Percentiles rank a stretch among this genome's conserved stretches.
phyloP scores from a whole-genome alignment of 495 filamentous ascomycete species.

The Daldinia concentrica region DNA sequence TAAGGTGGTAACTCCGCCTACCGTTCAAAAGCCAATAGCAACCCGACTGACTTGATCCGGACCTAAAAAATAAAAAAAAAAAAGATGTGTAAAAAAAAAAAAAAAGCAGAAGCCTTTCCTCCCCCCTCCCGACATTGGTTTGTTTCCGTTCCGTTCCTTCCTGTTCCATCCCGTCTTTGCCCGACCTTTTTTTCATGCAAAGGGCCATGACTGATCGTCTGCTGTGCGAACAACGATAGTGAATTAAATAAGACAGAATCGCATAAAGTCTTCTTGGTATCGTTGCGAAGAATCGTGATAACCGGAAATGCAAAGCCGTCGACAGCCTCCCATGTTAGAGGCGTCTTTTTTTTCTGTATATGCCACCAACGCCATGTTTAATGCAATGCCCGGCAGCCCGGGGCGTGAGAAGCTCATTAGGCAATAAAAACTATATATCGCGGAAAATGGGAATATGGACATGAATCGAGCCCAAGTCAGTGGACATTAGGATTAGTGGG shows the following conservation, averaged over 20 bases:
- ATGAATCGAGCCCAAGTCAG: slow-evolving; percentile 37
- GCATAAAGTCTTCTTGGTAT: slow-evolving; percentile 49
- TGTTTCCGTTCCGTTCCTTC: slow-evolving; percentile 37
- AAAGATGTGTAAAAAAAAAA: slow-evolving; percentile 13
- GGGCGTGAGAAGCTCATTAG: slow-evolving; percentile 41
- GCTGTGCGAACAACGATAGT: slow-evolving; percentile 42
- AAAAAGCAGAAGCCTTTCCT: slow-evolving; percentile 32
- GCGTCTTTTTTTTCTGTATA: slow-evolving; percentile 48
- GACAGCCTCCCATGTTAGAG: slow-evolving; percentile 35
- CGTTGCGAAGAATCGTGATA: slow-evolving; percentile 47
- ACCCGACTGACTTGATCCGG: slow-evolving; percentile 31
- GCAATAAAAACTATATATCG: slow-evolving; percentile 43
- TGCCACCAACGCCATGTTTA: slow-evolving; percentile 47
- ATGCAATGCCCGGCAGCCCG: slow-evolving; percentile 39
- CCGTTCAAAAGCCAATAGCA: slow-evolving; percentile 41
- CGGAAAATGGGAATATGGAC: slow-evolving; percentile 36
- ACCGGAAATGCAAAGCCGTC: slow-evolving; percentile 42
- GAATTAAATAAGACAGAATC: slow-evolving; percentile 44
- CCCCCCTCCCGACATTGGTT: slow-evolving; percentile 42
- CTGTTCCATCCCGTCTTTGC: slow-evolving; percentile 41
- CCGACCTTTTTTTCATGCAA: slow-evolving; percentile 29
- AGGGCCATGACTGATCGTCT: slow-evolving; percentile 42
- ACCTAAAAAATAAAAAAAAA: slow-evolving; percentile 18
- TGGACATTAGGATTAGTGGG: slow-evolving; percentile 42
- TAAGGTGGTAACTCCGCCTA: slow-evolving; percentile 35